Evolutionary conservation across 2,329 filamentous ascomycete genomes (phyloP), one percentile per base, ranked within the genome.

Genomic region (Acephala macrosclerotiorum): DNA sequence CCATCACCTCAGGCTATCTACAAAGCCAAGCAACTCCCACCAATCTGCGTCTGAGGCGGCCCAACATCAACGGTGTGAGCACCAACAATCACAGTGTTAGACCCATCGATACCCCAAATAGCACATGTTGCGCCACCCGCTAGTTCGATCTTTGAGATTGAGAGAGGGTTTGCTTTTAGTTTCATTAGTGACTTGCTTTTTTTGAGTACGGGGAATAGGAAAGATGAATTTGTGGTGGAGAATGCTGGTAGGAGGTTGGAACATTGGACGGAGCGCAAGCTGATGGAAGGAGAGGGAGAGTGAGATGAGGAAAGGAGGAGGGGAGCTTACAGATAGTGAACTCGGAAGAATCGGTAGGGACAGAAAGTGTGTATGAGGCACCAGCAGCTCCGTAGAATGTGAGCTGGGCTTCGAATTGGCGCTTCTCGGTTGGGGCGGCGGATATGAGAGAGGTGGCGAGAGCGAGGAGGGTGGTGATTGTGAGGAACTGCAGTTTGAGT

Each of bases 1-100:
- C 4, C 12, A 42, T 51, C 36, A 22, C 12, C 29, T 83, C 89
- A 67, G 9, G 38, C 29, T 12, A 85, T 95, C 49, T 33, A 53
- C 26, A 33, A 29, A 53, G 49, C 26, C 22, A 26, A 29, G 25
- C 49, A 29, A 33, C 25, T 29, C 1, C 49, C 26, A n/a, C 22
- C 26, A 26, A 72, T 49, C 51, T 76, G 74, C 9, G 73, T 68
- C 65, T 76, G 75, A 6, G 75, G 75, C 49, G 75, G 73, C 20
- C 73, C 75, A 61, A 76, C 75, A 68, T 72, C 70, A 3, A 72
- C 71, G 20, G 64, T 71, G 1, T 68, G 47, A 7, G 60, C 70
- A n/a, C 72, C 71, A 18, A 68, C 64, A 33, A 75, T 60, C 1
- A 64, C 53, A 0, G 72, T 75, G 3, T 65, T 29, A 33, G 70